Evolutionary conservation across 768 basidiomycete genomes (phyloP), one percentile per base, ranked within the genome.

Genomic region (Boletales sp.): DNA sequence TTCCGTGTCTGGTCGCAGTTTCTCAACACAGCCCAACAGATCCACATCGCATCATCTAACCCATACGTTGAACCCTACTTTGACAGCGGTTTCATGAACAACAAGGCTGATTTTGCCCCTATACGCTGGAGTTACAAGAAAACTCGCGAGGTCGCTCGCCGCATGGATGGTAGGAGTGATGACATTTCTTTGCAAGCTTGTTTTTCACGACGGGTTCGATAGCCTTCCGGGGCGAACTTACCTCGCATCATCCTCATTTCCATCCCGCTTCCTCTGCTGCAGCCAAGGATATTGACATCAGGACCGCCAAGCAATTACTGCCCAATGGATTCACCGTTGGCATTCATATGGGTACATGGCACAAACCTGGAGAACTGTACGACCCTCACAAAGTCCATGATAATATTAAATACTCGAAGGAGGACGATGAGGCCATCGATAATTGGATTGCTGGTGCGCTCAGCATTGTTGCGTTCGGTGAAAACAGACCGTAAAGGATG

Each of bases 111-210:
- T 70, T 84, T 85, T 58, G 83, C 83, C 19, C 85, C 85, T 13
- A 81, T 86, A 57, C 80, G 83, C 33, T 86, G 85, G 85, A 81
- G 81, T 62, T 86, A 86, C 74, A 86, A 86, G 80, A 82, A 81
- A 74, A 83, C 82, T 14, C 80, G 85, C 55, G 84, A 86, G 58
- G 70, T 86, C 19, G 85, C 84, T 19, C 75, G 84, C 57, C 72
- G 84, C 56, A 86, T 86, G 85, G 84, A 86, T 53, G 74, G 81
- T 82, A 57, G 51, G 72, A 34, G 5, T 15, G 13, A 19, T 12
- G 21, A 31, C 21, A 17, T 17, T 28, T 28, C 1, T 13, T 14
- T 33, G 32, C 17, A 32, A 33, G 17, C 43, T 35, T 12, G 14
- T 42, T 44, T 47, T 39, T 49, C 18, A 47, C 19, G 41, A 47